Evolutionary conservation across 306 rosid species (phyloP).

Genomic region (Cicer bijugum): DNA sequence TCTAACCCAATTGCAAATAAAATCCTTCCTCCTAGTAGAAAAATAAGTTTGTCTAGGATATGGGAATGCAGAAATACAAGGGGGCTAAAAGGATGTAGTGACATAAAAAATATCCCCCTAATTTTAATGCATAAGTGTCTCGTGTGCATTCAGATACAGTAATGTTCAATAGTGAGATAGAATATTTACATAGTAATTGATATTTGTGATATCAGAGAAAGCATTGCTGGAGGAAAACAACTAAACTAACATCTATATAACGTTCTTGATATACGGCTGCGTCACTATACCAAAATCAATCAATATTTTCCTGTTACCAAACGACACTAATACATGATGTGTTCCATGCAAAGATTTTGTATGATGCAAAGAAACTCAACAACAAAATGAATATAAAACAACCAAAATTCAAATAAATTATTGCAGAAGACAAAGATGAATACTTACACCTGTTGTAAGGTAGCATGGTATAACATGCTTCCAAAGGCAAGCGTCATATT

Average conservation of each 20-base stretch:
- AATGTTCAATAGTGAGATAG: no score
- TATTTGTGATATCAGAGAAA: slow-evolving; percentile 22
- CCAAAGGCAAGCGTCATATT: slow-evolving; percentile 90
- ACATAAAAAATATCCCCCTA: neutral
- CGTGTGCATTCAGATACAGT: neutral
- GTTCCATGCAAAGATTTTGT: slow-evolving; percentile 30
- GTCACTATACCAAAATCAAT: slow-evolving; percentile 4
- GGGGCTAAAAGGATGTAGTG: neutral
- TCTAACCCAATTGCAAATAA: slow-evolving; percentile 3
- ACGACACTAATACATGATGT: neutral
- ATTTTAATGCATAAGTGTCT: slow-evolving; percentile 20
- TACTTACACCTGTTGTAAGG: slow-evolving; percentile 83
- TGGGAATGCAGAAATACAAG: neutral
- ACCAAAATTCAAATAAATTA: slow-evolving; percentile 9
- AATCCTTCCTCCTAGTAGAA: neutral
- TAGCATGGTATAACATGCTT: slow-evolving; percentile 90
- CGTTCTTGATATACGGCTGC: neutral
- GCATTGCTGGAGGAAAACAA: neutral
- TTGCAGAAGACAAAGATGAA: slow-evolving; percentile 23
- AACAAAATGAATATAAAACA: slow-evolving; percentile 15
- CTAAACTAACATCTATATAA: neutral
- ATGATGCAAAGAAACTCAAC: slow-evolving; percentile 6
- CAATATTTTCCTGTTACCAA: neutral
- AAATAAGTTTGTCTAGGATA: slow-evolving; percentile 4
- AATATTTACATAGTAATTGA: neutral